phyloP scores from a whole-genome alignment of 768 basidiomycete genomes.

The Galerina sulciceps region DNA sequence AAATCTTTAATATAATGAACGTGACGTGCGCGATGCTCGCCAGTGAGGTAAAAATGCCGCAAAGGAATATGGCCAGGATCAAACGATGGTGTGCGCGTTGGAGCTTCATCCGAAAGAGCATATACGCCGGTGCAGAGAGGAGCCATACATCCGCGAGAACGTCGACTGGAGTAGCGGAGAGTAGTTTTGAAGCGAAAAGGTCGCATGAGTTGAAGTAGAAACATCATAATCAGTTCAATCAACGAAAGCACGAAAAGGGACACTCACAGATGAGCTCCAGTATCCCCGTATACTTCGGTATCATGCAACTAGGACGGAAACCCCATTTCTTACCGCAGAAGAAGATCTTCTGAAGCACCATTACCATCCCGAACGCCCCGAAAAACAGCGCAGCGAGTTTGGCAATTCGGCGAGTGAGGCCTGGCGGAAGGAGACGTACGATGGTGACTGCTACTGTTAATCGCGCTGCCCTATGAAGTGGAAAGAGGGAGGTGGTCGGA shows the following conservation, averaged over 20 bases:
- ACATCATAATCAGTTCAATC: too few relatives aligned
- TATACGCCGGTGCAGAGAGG: background rate
- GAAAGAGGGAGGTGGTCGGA: too few relatives aligned
- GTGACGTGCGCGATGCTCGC: background rate
- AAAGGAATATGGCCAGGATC: background rate
- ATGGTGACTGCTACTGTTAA: conserved; percentile 1
- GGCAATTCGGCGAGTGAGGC: background rate
- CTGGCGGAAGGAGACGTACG: background rate
- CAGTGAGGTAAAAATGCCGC: background rate
- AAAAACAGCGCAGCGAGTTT: background rate
- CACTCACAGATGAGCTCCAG: conserved; percentile 7
- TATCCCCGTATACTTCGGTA: background rate
- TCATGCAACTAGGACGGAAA: background rate
- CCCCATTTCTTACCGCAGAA: background rate
- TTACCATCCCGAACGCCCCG: background rate
- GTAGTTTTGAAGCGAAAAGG: background rate
- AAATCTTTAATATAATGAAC: too few relatives aligned
- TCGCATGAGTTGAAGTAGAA: too few relatives aligned
- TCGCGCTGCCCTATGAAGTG: background rate
- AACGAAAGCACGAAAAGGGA: too few relatives aligned
- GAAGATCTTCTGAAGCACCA: conserved; percentile 4
- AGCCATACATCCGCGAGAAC: background rate
- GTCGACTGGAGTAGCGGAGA: background rate
- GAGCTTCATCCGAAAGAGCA: background rate
- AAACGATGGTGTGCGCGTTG: background rate